phyloP scores from a whole-genome alignment of 2,329 filamentous ascomycete genomes.

The Chaetothyriales sp. region DNA sequence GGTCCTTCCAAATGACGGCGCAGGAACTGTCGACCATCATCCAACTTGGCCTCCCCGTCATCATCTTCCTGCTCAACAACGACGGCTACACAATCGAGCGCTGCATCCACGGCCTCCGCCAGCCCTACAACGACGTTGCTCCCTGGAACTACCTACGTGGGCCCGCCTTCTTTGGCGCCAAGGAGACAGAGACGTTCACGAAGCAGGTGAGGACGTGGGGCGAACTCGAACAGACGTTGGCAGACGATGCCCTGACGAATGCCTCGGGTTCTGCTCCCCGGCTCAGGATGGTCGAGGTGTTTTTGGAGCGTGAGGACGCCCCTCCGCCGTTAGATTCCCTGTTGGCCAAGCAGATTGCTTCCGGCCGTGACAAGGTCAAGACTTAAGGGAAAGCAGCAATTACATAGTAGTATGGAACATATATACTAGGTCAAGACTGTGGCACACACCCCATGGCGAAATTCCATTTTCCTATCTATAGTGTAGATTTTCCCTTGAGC shows the following conservation, averaged over 20 bases:
- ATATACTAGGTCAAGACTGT: no score
- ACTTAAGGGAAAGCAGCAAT: background rate
- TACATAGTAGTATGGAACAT: background rate
- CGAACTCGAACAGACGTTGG: conserved; percentile 30
- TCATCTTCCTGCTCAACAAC: conserved; percentile 71
- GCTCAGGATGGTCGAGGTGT: conserved; percentile 27
- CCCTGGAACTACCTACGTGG: conserved; percentile 49
- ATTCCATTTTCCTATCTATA: no score
- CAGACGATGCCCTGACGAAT: conserved; percentile 22
- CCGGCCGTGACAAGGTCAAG: background rate
- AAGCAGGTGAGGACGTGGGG: conserved; percentile 30
- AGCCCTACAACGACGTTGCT: conserved; percentile 64
- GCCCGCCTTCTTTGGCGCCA: conserved; percentile 47
- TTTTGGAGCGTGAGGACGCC: conserved; percentile 25
- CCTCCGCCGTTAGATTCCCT: conserved; percentile 14
- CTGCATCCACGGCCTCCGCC: conserved; percentile 70
- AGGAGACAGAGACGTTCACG: conserved; percentile 24
- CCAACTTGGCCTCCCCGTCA: conserved; percentile 32
- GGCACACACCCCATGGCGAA: no score
- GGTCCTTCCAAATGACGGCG: conserved; percentile 49
- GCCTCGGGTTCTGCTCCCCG: conserved; percentile 17
- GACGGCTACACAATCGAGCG: conserved; percentile 82
- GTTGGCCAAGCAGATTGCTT: background rate
- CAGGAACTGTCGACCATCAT: conserved; percentile 53
- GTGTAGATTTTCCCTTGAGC: no score